Evolutionary conservation across 257 asterid species (phyloP).

Genomic region (Rehmannia glutinosa): DNA sequence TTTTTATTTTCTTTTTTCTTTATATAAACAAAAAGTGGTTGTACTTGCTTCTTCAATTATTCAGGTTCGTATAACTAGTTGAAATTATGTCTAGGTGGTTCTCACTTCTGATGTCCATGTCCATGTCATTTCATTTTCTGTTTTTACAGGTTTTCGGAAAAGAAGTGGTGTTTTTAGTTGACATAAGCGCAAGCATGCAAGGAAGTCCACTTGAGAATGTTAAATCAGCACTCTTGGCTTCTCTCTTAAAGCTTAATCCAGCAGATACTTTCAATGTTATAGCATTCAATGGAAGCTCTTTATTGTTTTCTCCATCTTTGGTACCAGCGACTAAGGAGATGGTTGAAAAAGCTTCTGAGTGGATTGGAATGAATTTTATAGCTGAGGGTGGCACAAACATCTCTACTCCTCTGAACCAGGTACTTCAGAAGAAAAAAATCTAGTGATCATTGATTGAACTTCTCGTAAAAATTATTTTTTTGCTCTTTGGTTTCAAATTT

Average conservation of each 20-base stretch:
- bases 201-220: slow-evolving; percentile 62
- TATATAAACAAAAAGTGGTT: too few relatives aligned
- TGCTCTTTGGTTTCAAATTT: too few relatives aligned
- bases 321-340: slow-evolving; percentile 44
- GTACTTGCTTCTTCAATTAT: too few relatives aligned
- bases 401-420: slow-evolving; percentile 63
- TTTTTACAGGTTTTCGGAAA: slow-evolving; percentile 56
- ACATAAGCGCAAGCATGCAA: slow-evolving; percentile 74
- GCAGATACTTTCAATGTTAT: slow-evolving; percentile 63
- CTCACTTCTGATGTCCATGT: too few relatives aligned
- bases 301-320: slow-evolving; percentile 50
- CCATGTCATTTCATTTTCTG: too few relatives aligned
- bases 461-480: background rate
- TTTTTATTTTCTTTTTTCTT: too few relatives aligned
- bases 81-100: too few relatives aligned
- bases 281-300: slow-evolving; percentile 47
- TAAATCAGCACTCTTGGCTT: slow-evolving; percentile 47
- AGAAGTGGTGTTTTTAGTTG: slow-evolving; percentile 69
- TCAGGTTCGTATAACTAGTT: too few relatives aligned
- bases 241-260: slow-evolving; percentile 52
- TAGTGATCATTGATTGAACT: slow-evolving; percentile 1
- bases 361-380: slow-evolving; percentile 50
- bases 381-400: slow-evolving; percentile 68
- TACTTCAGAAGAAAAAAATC: slow-evolving; percentile 15
- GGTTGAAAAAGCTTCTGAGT: slow-evolving; percentile 42